phyloP scores from a whole-genome alignment of 495 filamentous ascomycete species.

The Aspergillus hancockii region DNA sequence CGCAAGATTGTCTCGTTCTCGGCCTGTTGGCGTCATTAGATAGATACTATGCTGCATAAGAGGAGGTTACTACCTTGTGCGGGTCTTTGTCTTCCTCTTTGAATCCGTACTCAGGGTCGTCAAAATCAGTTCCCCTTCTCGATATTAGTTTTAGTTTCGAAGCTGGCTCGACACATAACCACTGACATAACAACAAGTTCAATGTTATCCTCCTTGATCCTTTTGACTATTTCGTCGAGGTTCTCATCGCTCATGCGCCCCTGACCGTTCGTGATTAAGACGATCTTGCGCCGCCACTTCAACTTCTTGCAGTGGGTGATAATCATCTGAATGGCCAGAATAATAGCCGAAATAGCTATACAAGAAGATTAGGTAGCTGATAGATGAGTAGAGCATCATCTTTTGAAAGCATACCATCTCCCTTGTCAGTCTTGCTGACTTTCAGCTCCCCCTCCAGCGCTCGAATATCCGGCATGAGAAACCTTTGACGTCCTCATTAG shows the following conservation, averaged over 20 bases:
- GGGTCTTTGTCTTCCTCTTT: slow-evolving; percentile 87
- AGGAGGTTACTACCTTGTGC: slow-evolving; percentile 53
- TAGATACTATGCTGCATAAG: slow-evolving; percentile 1
- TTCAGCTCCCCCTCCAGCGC: slow-evolving; percentile 60
- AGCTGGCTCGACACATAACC: neutral
- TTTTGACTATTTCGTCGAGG: slow-evolving; percentile 63
- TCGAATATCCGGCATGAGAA: slow-evolving; percentile 70
- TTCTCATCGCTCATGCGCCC: slow-evolving; percentile 66
- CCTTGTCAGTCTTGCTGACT: slow-evolving; percentile 67
- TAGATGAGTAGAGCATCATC: neutral
- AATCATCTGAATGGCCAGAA: slow-evolving; percentile 87
- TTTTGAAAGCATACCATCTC: slow-evolving; percentile 59
- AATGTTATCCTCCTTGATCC: slow-evolving; percentile 73
- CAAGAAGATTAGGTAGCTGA: neutral
- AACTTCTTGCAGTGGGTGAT: slow-evolving; percentile 75
- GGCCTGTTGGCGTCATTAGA: slow-evolving; percentile 37
- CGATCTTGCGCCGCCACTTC: slow-evolving; percentile 83
- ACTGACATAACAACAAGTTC: slow-evolving; percentile 79
- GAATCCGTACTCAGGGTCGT: slow-evolving; percentile 86
- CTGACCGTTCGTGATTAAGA: slow-evolving; percentile 80
- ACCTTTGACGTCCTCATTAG: slow-evolving; percentile 34
- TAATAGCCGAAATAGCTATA: slow-evolving; percentile 76
- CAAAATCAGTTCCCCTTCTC: slow-evolving; percentile 87
- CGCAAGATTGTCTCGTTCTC: slow-evolving; percentile 70
- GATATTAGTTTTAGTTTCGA: slow-evolving; percentile 27